Base-by-base conservation (phyloP, 352 stramenopile species). In the Pythium rhizo-oryzae region DNA sequence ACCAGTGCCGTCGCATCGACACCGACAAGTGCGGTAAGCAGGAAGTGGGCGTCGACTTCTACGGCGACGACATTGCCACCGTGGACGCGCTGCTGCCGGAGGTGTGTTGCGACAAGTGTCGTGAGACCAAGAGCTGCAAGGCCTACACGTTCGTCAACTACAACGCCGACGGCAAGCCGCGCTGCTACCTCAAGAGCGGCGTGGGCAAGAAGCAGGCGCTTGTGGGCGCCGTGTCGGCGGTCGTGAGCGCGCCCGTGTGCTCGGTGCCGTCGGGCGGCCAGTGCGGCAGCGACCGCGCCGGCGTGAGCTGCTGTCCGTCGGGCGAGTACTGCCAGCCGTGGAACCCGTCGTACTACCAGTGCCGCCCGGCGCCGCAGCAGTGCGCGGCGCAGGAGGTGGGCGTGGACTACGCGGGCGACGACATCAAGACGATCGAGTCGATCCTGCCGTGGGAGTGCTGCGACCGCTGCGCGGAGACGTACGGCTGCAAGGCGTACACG, bases 291-390 rank as follows among this genome's bases (percentile, higher is more conserved):
- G 49, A 44, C 52, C 46, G 54, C 50, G 65, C n/a, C 11, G 71
- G 76, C 6, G 65, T 67, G 9, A 62, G 21, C 15, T 87, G 80
- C 65, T 88, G 78, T 39, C 72, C 73, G 35, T 65, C 63, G 23
- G 74, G 74, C 50, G 62, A 75, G 49, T 90, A 87, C 69, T 90
- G 82, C 64, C 80, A 89, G 67, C 82, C 80, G 51, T 90, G 82
- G 80, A 87, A 88, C 65, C 67, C 69, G 8, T 65, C 70, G 8
- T 89, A 89, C 76, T 89, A 90, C 72, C 81, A 89, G 51, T 89
- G 81, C 64, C 65, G 83, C 28, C 54, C 66, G 28, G 62, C 62
- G 24, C 51, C 51, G 5, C 47, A 12, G 15, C 59, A 79, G 60
- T 84, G 77, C 64, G 51, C 66, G 19, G 21, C 19, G 9, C 59